Percentiles rank a stretch among this genome's conserved stretches.
These are phyloP conservation scores for Nannochloropsis gaditana DNA, from an alignment of 108 stramenopile genomes.

Conservation along the genomic window DNA sequence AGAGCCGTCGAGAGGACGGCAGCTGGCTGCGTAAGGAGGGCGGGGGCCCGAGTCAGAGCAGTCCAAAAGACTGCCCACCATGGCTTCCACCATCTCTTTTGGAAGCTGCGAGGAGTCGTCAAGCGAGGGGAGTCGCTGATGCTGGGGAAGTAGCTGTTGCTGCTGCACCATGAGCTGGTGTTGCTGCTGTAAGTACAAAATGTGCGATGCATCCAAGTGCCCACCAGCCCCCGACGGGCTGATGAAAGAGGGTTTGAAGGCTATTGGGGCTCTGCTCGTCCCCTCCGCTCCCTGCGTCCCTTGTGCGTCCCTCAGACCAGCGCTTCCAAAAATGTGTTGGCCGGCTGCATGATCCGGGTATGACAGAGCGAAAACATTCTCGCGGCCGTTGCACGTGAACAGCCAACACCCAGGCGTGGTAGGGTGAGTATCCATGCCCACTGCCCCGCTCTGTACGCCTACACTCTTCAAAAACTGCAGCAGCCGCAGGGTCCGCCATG, in stretches of 20 bases:
- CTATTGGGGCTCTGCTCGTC: background rate
- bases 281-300: background rate
- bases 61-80: slow-evolving; percentile 4
- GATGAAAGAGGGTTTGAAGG: slow-evolving; percentile 10
- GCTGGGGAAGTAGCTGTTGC: background rate
- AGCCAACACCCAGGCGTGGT: background rate
- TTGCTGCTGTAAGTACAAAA: background rate
- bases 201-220: background rate
- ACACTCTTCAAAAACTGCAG: background rate
- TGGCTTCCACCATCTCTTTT: background rate
- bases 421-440: background rate
- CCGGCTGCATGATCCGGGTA: background rate
- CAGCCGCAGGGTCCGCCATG: slow-evolving; percentile 1
- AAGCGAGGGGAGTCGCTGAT: background rate
- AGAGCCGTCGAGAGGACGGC: background rate
- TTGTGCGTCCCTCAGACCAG: background rate
- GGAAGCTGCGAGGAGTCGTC: slow-evolving; percentile 11
- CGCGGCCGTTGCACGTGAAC: background rate
- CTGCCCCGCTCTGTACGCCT: background rate
- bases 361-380: background rate
- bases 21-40: background rate
- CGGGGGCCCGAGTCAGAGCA: slow-evolving; percentile 19
- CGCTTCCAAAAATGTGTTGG: background rate
- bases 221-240: background rate
- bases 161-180: background rate